These are phyloP conservation scores for Panaeolus cyanescens DNA, from an alignment of 768 basidiomycete genomes.

Conservation along the genomic window DNA sequence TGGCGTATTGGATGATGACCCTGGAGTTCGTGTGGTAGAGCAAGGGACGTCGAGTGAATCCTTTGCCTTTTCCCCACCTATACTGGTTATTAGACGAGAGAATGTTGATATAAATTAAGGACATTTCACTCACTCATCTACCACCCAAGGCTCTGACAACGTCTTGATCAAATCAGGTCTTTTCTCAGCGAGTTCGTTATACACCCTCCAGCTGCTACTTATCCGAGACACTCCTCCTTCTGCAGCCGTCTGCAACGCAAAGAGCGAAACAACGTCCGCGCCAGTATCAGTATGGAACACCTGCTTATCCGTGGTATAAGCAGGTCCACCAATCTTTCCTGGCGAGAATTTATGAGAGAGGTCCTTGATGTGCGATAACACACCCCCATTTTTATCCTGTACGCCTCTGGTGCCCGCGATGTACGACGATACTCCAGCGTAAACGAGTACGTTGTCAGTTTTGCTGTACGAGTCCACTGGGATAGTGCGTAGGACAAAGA, in stretches of 20 bases:
- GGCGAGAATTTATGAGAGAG: slow-evolving; percentile 37
- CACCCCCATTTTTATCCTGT: slow-evolving; percentile 29
- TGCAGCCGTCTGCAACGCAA: slow-evolving; percentile 41
- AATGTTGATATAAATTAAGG: neutral
- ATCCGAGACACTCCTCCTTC: slow-evolving; percentile 48
- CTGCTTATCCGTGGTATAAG: slow-evolving; percentile 51
- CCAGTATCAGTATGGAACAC: slow-evolving; percentile 50
- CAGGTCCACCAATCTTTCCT: slow-evolving; percentile 41
- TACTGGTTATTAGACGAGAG: neutral
- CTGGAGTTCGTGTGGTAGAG: slow-evolving; percentile 40
- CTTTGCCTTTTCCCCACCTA: slow-evolving; percentile 36
- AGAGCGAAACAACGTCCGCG: slow-evolving; percentile 45
- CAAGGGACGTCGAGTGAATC: slow-evolving; percentile 39
- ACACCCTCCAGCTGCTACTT: slow-evolving; percentile 45
- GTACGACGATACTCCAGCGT: slow-evolving; percentile 36
- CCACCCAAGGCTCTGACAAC: slow-evolving; percentile 42
- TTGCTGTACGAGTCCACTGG: slow-evolving; percentile 43
- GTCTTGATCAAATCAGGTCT: slow-evolving; percentile 46
- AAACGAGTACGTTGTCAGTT: slow-evolving; percentile 42
- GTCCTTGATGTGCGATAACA: slow-evolving; percentile 50
- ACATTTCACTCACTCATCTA: slow-evolving; percentile 35
- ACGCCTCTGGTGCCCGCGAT: slow-evolving; percentile 16
- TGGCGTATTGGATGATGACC: slow-evolving; percentile 47
- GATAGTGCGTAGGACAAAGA: slow-evolving; percentile 49
- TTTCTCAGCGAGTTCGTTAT: slow-evolving; percentile 48